Percentiles rank a stretch among this genome's conserved stretches.
These are phyloP conservation scores for Cutaneotrichosporon sp. DNA, from an alignment of 1,284 basidiomycete species.

Conservation along the genomic window DNA sequence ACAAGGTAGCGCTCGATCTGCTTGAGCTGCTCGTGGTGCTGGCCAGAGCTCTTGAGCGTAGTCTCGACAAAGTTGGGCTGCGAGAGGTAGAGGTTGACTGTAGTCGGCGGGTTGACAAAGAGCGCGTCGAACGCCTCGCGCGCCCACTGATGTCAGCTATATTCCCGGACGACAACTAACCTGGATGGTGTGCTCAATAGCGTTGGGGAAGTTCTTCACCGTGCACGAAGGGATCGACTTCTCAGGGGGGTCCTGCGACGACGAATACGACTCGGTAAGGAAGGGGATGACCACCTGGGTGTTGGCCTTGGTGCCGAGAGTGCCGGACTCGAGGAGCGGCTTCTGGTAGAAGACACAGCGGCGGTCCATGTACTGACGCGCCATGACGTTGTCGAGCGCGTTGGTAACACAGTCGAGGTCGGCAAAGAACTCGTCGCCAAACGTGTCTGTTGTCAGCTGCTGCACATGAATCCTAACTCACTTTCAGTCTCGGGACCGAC, in stretches of 20 bases:
- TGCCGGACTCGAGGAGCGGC: slow-evolving; percentile 94
- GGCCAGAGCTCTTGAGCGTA: slow-evolving; percentile 81
- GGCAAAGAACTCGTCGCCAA: slow-evolving; percentile 84
- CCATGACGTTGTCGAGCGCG: slow-evolving; percentile 96
- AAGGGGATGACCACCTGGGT: slow-evolving; percentile 94
- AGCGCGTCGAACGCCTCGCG: slow-evolving; percentile 86
- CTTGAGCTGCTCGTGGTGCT: slow-evolving; percentile 82
- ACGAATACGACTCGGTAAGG: slow-evolving; percentile 94
- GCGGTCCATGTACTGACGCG: slow-evolving; percentile 98
- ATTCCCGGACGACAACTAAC: slow-evolving; percentile 49
- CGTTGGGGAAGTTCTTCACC: slow-evolving; percentile 98
- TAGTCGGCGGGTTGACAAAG: slow-evolving; percentile 90
- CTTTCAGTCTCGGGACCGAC: slow-evolving; percentile 92
- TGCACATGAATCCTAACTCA: slow-evolving; percentile 48
- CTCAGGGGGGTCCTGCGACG: slow-evolving; percentile 98
- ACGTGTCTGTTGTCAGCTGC: slow-evolving; percentile 61
- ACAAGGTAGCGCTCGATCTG: slow-evolving; percentile 90
- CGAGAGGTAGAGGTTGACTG: slow-evolving; percentile 93
- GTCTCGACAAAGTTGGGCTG: slow-evolving; percentile 94
- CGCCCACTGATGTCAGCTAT: slow-evolving; percentile 66
- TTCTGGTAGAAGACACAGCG: slow-evolving; percentile 97
- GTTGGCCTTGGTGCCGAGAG: slow-evolving; percentile 97
- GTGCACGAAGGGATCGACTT: slow-evolving; percentile 98
- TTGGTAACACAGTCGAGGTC: slow-evolving; percentile 95
- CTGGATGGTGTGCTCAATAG: slow-evolving; percentile 98